These are phyloP conservation scores for Brassica juncea DNA, from an alignment of 345 rosid species.

Conservation along the genomic window DNA sequence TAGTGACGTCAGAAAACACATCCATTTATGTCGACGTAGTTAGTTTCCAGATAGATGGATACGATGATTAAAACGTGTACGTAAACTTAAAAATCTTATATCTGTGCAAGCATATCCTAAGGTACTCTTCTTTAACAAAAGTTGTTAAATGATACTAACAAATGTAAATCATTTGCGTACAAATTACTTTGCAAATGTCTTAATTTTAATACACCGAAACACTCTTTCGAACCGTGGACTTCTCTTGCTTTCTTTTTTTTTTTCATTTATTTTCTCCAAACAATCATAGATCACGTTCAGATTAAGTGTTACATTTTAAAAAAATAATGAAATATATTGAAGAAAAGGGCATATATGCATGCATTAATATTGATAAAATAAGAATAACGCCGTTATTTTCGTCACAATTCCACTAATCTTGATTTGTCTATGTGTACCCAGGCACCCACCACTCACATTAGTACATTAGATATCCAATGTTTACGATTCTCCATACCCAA, in stretches of 20 bases:
- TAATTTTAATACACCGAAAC: slow-evolving; percentile 28
- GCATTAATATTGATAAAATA: not conserved
- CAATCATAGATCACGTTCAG: not conserved
- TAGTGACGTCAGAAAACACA: not conserved
- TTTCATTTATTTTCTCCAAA: slow-evolving; percentile 3
- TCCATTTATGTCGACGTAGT: not conserved
- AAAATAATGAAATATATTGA: not conserved
- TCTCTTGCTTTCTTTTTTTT: not conserved
- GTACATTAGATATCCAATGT: slow-evolving; percentile 15
- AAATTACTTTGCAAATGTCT: slow-evolving; percentile 31
- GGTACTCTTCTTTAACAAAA: not conserved
- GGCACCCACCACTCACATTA: slow-evolving; percentile 30
- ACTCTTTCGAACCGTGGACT: slow-evolving; percentile 34
- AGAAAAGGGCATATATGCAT: not conserved
- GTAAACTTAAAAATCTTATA: not conserved
- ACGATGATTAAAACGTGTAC: slow-evolving; percentile 11
- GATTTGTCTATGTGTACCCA: slow-evolving; percentile 35
- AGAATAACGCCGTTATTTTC: slow-evolving; percentile 28
- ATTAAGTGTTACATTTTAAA: not conserved
- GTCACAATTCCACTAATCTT: slow-evolving; percentile 39
- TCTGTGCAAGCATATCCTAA: not conserved
- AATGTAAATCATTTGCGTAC: slow-evolving; percentile 6
- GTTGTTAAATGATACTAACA: slow-evolving; percentile 1
- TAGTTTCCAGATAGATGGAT: not conserved
- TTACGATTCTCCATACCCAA: slow-evolving; percentile 32